Percentiles rank a stretch among this genome's conserved stretches.
These are phyloP conservation scores for Blastocystis hominis DNA, from an alignment of 352 stramenopile species.

Conservation along the genomic window DNA sequence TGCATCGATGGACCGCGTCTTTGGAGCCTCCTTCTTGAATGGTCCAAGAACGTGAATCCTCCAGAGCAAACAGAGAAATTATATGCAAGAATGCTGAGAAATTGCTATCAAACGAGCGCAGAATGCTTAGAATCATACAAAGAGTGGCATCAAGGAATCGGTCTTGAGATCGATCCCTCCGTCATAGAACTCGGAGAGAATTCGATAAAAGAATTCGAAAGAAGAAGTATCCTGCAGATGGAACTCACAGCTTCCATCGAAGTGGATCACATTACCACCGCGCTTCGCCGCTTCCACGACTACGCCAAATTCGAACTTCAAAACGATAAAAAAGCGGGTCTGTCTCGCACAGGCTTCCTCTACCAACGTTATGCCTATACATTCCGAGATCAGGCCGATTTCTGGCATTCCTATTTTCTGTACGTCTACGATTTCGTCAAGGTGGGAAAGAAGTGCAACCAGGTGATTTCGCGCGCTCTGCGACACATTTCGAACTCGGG, in stretches of 20 bases:
- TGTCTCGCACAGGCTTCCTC: background rate
- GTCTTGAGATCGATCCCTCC: background rate
- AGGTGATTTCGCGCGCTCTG: background rate
- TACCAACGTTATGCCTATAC: background rate
- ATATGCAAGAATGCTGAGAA: background rate
- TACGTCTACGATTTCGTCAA: constrained; percentile 8
- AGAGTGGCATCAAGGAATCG: background rate
- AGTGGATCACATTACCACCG: constrained; percentile 51
- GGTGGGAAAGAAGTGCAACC: background rate
- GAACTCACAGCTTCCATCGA: constrained; percentile 18
- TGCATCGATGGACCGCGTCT: background rate
- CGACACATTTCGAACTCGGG: constrained; percentile 2
- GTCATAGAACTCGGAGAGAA: background rate
- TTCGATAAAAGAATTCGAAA: background rate
- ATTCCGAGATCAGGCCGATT: constrained; percentile 14
- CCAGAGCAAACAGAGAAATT: background rate
- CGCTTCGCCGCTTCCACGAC: constrained; percentile 16
- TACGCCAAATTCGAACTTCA: constrained; percentile 20
- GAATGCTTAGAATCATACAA: background rate
- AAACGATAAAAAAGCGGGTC: background rate
- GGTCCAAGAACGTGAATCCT: background rate
- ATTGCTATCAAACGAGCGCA: background rate
- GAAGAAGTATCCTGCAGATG: background rate
- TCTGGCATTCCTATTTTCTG: constrained; percentile 43
- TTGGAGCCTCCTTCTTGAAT: constrained; percentile 27